These are phyloP conservation scores for Saccharomycopsis sp. DNA, from an alignment of 805 yeast species.

Conservation along the genomic window DNA sequence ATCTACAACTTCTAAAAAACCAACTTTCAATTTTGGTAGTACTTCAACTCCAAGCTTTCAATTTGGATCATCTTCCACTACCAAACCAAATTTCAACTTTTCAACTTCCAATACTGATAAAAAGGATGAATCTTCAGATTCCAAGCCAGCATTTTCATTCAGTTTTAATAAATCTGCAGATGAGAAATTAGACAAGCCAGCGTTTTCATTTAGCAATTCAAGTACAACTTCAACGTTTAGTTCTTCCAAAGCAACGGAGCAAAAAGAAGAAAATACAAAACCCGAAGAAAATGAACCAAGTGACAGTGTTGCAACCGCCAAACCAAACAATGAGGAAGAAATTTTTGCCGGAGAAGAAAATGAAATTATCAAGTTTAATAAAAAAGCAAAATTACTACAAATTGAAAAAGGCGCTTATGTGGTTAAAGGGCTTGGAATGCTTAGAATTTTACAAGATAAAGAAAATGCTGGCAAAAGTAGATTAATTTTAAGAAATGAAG, in stretches of 20 bases:
- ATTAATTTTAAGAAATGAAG: conserved; percentile 16
- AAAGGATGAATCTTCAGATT: no score
- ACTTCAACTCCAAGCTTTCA: no score
- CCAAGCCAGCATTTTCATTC: no score
- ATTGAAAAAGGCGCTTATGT: conserved; percentile 7
- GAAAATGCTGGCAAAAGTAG: conserved; percentile 10
- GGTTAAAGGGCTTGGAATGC: conserved; percentile 14
- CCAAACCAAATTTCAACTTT: no score
- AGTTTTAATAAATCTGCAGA: no score
- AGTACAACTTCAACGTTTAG: no score
- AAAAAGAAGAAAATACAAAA: background rate
- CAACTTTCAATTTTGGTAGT: conserved; percentile 10
- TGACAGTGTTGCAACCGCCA: no score
- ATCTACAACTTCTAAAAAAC: conserved; percentile 2
- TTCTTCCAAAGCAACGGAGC: background rate
- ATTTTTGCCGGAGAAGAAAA: conserved; percentile 17
- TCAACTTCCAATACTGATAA: no score
- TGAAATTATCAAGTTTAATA: conserved; percentile 13
- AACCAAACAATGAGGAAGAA: conserved; percentile 6
- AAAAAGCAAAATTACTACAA: conserved; percentile 2
- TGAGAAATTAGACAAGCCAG: no score
- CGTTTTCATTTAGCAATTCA: no score
- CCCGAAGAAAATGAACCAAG: no score
- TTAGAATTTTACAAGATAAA: conserved; percentile 10
- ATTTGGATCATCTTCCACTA: no score